phyloP scores from a whole-genome alignment of 73 alveolate species.

The Paramecium pentaurelia region DNA sequence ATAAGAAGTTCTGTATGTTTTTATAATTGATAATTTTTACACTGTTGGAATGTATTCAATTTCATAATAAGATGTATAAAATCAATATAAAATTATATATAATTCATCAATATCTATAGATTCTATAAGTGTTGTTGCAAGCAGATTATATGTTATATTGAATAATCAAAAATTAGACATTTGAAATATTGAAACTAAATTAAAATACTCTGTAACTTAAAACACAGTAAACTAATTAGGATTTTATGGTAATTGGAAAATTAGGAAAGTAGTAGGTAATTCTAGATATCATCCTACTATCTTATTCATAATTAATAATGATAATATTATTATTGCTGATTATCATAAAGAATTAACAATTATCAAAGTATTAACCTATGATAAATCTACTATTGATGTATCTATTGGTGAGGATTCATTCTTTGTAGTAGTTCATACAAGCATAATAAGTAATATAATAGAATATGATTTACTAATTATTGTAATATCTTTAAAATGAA shows the following conservation, averaged over 20 bases:
- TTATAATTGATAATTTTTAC: not conserved
- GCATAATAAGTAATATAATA: not conserved
- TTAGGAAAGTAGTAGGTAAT: not conserved
- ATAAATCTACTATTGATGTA: not conserved
- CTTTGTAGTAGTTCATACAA: not conserved
- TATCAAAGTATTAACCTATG: not conserved
- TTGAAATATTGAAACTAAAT: not conserved
- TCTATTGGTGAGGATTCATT: not conserved
- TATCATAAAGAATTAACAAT: not conserved
- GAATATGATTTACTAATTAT: not conserved
- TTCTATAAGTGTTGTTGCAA: not conserved
- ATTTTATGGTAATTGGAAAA: not conserved
- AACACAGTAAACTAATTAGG: not conserved
- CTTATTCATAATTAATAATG: not conserved
- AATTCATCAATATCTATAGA: not conserved
- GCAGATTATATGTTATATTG: not conserved
- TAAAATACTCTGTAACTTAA: not conserved
- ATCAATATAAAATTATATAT: not conserved
- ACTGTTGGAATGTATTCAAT: not conserved
- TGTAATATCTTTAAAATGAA: not conserved
- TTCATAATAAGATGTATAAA: not conserved
- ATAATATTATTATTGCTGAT: not conserved
- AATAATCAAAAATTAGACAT: not conserved
- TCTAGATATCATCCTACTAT: not conserved
- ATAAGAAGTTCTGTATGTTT: not conserved